phyloP scores from a whole-genome alignment of 2,329 filamentous ascomycete genomes.

The Ophioceras dolichostomum region DNA sequence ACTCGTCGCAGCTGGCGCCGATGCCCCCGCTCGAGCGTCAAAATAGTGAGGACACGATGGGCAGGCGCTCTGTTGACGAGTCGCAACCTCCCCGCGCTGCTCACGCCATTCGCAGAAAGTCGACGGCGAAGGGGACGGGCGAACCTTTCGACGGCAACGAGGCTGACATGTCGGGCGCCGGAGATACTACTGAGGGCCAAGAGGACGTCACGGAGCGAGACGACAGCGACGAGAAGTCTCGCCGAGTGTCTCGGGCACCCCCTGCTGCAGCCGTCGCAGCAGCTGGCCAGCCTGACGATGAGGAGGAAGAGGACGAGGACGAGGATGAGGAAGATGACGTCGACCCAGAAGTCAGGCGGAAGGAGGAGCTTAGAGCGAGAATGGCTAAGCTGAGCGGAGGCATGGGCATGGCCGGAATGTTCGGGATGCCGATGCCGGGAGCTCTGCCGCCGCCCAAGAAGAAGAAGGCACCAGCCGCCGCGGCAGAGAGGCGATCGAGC shows the following conservation, averaged over 20 bases:
- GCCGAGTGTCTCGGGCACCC: slow-evolving; percentile 25
- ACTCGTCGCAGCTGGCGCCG: slow-evolving; percentile 19
- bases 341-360: slow-evolving; percentile 75
- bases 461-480: slow-evolving; percentile 30
- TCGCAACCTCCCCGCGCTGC: slow-evolving; percentile 18
- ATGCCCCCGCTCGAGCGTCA: slow-evolving; percentile 30
- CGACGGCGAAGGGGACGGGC: slow-evolving; percentile 28
- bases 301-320: slow-evolving; percentile 46
- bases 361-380: slow-evolving; percentile 78
- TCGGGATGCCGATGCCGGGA: slow-evolving; percentile 56
- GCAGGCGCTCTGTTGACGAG: slow-evolving; percentile 40
- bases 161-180: slow-evolving; percentile 51
- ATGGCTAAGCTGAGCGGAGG: slow-evolving; percentile 99
- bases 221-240: slow-evolving; percentile 53
- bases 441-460: slow-evolving; percentile 38
- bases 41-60: slow-evolving; percentile 32
- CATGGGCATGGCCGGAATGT: slow-evolving; percentile 94
- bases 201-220: slow-evolving; percentile 58
- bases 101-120: slow-evolving; percentile 37
- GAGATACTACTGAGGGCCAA: slow-evolving; percentile 49
- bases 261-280: slow-evolving; percentile 21
- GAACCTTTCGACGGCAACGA: slow-evolving; percentile 49
- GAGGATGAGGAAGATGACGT: slow-evolving; percentile 77
- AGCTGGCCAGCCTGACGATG: slow-evolving; percentile 28
- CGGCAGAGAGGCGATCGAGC: slow-evolving; percentile 25